Base-by-base conservation (phyloP, 805 yeast species). In the Starmerella kuoi region DNA sequence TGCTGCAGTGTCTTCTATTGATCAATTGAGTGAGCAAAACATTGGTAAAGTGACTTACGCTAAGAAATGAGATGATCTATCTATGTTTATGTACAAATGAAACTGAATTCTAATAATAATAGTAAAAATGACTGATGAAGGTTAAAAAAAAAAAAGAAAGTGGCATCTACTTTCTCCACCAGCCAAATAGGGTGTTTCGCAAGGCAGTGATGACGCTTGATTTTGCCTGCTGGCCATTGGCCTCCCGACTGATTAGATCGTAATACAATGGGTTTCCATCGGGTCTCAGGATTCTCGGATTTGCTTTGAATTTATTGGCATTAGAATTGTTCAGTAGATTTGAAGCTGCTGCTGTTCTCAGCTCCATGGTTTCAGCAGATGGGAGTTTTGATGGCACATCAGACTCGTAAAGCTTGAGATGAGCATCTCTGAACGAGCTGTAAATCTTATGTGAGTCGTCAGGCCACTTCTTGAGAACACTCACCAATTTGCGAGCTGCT, bases 181-280 rank as follows among this genome's bases (percentile, higher is more conserved):
- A 59, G 7, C 95, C 95, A 51, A 80, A 75, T 30, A 81, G 57
- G 24, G 85, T 83, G 17, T 87, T 80, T 60, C 77, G 75, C 58
- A 81, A 55, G 18, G 91, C 93, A 31, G 74, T 63, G 40, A 72
- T 58, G 39, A 79, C 60, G n/a, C 59, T 44, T 14, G 73, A 70
- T 61, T 82, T 94, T 59, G 73, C 77, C 55, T 72, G 70, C 54
- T 77, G 77, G 20, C 37, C 25, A 45, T 70, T 67, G 32, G 86
- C 70, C 58, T 84, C 94, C 22, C 70, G 67, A 61, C 79, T 51
- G 40, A 86, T 67, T 55, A 91, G 70, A 31, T 68, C 72, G 55
- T 86, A 86, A 57, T 86, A 86, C 36, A 69, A 60, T 2, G 94
- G 85, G 60, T 84, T 82, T 2, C 95, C 95, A 54, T 78, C 77